Base-by-base conservation (phyloP, 805 yeast genomes). In the Saccharomycopsis fibuligera region DNA sequence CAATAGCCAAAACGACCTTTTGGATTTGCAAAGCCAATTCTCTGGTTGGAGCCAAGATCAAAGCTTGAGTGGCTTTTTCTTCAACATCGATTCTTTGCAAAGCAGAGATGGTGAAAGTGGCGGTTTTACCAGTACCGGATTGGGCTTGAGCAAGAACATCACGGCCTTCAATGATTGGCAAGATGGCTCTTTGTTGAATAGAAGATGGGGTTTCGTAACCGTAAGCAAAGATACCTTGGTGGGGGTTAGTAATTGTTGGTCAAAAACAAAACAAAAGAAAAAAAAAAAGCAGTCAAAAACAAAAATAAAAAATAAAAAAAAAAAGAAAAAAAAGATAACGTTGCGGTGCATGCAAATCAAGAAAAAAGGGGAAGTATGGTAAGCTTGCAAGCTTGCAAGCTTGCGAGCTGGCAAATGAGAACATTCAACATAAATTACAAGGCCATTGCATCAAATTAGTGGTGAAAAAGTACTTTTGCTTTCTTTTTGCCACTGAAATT, bases 21-120 rank as follows among this genome's bases (percentile, higher is more conserved):
- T 88, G 96, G 67, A 93, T 93, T 76, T 93, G 99, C 59, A 81
- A 74, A 44, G 98, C 98, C 68, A 93, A 79, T 75, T 91, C 99
- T 75, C 99, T 84, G 58, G 99, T 91, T 62, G 99, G 98, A 49
- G 96, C 91, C 59, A 91, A 77, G 58, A 93, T 88, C 65, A 93
- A 77, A 54, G 96, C 98, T 76, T 89, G 97, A 56, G 95, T 81
- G 54, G 82, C 76, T 66, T 81, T 77, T 64, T 76, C 72, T 57
- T 73, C 72, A 60, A 81, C 76, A 67, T 90, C 96, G 53, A 89
- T 77, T 68, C 76, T 77, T 68, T 79, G 83, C 62, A 81, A 75
- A 62, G 82, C 81, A 59, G 83, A 83, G 57, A 91, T 88, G 55
- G 87, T 73, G 68, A 81, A 85, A 21, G 95, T 85, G 50, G 95